These are phyloP conservation scores for Diplosphaera chodatii DNA, from an alignment of 139 green algal species.

Conservation along the genomic window DNA sequence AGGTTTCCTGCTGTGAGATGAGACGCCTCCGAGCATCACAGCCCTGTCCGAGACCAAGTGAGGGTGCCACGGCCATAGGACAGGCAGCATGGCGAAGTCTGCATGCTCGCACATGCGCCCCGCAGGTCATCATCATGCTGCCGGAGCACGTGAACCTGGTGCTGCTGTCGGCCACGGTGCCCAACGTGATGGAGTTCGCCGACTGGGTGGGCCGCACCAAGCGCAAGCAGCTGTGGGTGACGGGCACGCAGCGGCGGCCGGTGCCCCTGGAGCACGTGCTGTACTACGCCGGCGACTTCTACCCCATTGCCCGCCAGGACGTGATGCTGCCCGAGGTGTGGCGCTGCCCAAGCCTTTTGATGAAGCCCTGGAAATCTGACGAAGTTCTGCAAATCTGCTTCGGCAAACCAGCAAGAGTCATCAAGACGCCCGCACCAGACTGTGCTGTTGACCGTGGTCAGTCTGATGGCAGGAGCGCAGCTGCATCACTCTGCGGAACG, in stretches of 20 bases:
- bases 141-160: conserved; percentile 87
- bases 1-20: too few relatives aligned
- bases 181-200: conserved; percentile 97
- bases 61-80: too few relatives aligned
- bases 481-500: too few relatives aligned
- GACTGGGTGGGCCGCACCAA: conserved; percentile 96
- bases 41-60: too few relatives aligned
- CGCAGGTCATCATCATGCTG: conserved; percentile 99
- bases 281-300: conserved; percentile 79
- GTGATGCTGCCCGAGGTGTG: conserved; percentile 27
- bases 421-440: too few relatives aligned
- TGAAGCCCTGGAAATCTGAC: too few relatives aligned
- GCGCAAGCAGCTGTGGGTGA: conserved; percentile 78
- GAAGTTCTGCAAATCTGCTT: too few relatives aligned
- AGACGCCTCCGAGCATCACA: too few relatives aligned
- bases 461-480: too few relatives aligned
- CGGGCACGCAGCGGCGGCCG: conserved; percentile 77
- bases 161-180: conserved; percentile 92
- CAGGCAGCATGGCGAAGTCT: background rate
- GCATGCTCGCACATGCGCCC: conserved; percentile 11
- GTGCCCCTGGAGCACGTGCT: conserved; percentile 92
- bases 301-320: conserved; percentile 54
- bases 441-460: too few relatives aligned
- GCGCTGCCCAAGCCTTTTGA: too few relatives aligned
- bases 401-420: too few relatives aligned